Percentiles rank a stretch among this genome's conserved stretches.
phyloP scores from a whole-genome alignment of 768 basidiomycete species.

The Phylloporus sp. region DNA sequence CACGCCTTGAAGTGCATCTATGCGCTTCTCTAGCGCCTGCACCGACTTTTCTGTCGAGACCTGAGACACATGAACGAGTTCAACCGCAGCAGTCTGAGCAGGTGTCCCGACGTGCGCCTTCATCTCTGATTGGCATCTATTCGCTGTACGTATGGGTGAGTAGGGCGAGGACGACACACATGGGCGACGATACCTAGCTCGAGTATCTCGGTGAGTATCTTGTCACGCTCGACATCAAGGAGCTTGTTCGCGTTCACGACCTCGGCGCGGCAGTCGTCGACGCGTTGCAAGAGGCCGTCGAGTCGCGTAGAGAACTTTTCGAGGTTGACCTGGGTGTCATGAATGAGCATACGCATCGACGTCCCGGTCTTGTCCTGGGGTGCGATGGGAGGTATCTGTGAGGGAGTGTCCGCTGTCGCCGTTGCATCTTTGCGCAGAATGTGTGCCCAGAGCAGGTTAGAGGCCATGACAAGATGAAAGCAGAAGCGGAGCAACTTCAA shows the following conservation, averaged over 20 bases:
- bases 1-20: slow-evolving; percentile 56
- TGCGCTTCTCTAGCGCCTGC: slow-evolving; percentile 48
- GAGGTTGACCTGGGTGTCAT: slow-evolving; percentile 70
- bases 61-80: slow-evolving; percentile 37
- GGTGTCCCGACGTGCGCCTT: slow-evolving; percentile 57
- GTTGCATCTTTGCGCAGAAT: slow-evolving; percentile 44
- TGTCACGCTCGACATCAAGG: slow-evolving; percentile 60
- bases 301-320: slow-evolving; percentile 62
- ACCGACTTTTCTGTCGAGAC: slow-evolving; percentile 37
- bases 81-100: slow-evolving; percentile 43
- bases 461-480: neutral
- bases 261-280: slow-evolving; percentile 52
- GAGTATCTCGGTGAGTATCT: slow-evolving; percentile 47
- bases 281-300: slow-evolving; percentile 45
- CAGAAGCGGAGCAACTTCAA: neutral
- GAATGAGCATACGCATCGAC: slow-evolving; percentile 66
- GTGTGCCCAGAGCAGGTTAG: slow-evolving; percentile 48
- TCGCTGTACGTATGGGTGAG: slow-evolving; percentile 40
- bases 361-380: slow-evolving; percentile 65
- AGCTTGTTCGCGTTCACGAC: slow-evolving; percentile 49
- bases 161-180: neutral
- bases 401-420: slow-evolving; percentile 19
- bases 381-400: slow-evolving; percentile 34
- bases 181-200: slow-evolving; percentile 4
- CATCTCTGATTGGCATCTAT: slow-evolving; percentile 58